Conservation (phyloP, 208 protist genomes). For the Trypanosoma platydactyli region DNA sequence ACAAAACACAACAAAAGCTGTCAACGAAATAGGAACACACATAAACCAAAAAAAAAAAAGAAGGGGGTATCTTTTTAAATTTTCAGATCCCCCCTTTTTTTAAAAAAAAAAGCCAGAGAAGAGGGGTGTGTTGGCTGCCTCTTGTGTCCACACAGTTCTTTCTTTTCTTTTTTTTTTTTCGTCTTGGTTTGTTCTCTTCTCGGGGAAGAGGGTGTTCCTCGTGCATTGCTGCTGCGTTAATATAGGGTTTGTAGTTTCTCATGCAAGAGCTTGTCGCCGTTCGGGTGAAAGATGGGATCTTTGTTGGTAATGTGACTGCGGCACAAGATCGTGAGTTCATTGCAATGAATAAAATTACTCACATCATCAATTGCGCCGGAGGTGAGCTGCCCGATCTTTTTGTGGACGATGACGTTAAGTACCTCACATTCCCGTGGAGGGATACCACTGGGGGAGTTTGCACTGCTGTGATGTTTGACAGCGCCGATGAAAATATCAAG, state of each 20-base stretch:
- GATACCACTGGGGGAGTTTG: conserved; percentile 71
- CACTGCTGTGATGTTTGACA: conserved; percentile 86
- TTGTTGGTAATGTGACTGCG: conserved; percentile 84
- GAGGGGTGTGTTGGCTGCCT: neutral
- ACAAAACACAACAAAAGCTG: neutral
- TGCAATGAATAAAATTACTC: conserved; percentile 91
- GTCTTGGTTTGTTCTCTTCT: neutral
- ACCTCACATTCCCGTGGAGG: conserved; percentile 92
- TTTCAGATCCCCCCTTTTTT: conserved; percentile 10
- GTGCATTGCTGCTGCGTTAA: neutral
- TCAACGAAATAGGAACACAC: conserved; percentile 9
- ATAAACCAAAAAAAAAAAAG: conserved; percentile 9
- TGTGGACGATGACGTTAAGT: conserved; percentile 72
- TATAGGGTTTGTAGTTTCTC: conserved; percentile 14
- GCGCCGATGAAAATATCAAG: conserved; percentile 79
- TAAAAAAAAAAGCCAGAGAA: conserved; percentile 1
- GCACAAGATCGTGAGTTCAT: conserved; percentile 89
- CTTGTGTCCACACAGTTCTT: neutral
- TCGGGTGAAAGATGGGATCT: conserved; percentile 92
- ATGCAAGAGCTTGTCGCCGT: conserved; percentile 83
- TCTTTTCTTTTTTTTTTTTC: neutral
- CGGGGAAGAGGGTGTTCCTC: neutral
- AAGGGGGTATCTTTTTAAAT: too few relatives aligned
- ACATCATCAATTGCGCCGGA: conserved; percentile 92
- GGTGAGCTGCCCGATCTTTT: conserved; percentile 85